phyloP scores from a whole-genome alignment of 2,329 filamentous ascomycete species.

The Dothistroma pini region DNA sequence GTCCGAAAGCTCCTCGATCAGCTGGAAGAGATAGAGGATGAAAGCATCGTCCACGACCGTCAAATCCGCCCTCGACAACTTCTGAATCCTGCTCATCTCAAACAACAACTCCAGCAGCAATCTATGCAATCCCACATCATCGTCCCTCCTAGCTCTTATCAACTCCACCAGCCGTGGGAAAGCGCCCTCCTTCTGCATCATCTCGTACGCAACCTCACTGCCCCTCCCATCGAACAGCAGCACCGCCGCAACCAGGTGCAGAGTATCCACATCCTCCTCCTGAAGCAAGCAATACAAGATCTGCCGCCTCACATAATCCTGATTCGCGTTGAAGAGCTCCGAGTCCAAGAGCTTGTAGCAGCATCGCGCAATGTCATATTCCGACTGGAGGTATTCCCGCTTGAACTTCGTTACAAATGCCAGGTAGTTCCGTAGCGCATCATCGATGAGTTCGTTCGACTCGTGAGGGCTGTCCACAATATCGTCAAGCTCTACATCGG shows the following conservation, averaged over 20 bases:
- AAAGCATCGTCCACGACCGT: constrained; percentile 70
- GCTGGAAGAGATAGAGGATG: constrained; percentile 74
- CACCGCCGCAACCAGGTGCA: constrained; percentile 79
- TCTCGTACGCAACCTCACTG: constrained; percentile 73
- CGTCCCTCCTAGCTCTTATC: constrained; percentile 60
- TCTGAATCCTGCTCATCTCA: constrained; percentile 93
- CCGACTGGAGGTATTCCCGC: constrained; percentile 68
- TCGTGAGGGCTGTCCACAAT: constrained; percentile 59
- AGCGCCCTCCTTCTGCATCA: constrained; percentile 81
- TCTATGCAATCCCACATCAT: constrained; percentile 70
- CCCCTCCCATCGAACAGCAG: constrained; percentile 81
- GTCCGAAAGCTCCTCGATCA: constrained; percentile 83
- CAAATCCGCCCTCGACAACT: constrained; percentile 72
- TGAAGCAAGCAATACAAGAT: constrained; percentile 84
- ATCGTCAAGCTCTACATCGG: constrained; percentile 58
- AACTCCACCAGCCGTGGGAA: constrained; percentile 82
- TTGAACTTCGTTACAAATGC: constrained; percentile 71
- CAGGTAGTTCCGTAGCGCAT: constrained; percentile 80
- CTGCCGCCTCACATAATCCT: constrained; percentile 85
- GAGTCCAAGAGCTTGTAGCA: constrained; percentile 75
- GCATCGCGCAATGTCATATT: constrained; percentile 77
- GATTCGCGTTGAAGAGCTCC: constrained; percentile 67
- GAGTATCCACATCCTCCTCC: constrained; percentile 76
- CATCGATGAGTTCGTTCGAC: constrained; percentile 69
- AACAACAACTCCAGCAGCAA: constrained; percentile 85